Base-by-base conservation (phyloP, 257 asterid species). In the Scutellaria minor region DNA sequence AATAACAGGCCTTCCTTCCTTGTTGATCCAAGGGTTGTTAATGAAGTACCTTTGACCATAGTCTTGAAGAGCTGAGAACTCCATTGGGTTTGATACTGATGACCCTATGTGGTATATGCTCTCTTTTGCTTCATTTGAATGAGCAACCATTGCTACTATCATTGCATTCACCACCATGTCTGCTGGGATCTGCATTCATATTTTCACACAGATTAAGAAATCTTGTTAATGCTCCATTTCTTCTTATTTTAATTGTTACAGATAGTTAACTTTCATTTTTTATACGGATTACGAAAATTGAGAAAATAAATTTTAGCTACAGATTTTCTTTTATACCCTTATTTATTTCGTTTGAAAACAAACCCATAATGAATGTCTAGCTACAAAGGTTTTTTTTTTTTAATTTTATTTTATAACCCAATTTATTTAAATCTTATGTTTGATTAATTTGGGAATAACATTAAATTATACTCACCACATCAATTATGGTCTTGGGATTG, bases 111-210 rank as follows among this genome's bases (percentile, higher is more conserved):
- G 97, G 80, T 91, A 94, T 45, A 94, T 88, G 64, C 53, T 83
- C 71, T 77, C 82, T 2, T 51, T 53, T 0, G 79, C 70, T 48
- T 85, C 81, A 66, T 84, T 78, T 31, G 92, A 85, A 71, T 85
- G 83, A 5, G 85, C 96, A 12, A 15, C 84, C 84, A 85, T 89
- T 9, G 96, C 88, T n/a, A 70, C 94, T 0, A 91, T 86, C 95
- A 88, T 93, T 9, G 93, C 86, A 48, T 93, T 91, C 83, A 93
- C 96, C 83, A 93, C 98, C 98, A 93, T 93, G 37, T 93, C 98
- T 1, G 95, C 97, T 5, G 97, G 98, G 40, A 93, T 89, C 98
- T 91, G 89, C 77, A 67, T 61, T 35, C 5, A 35, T 6, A 56
- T 31, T 31, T 31, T 27, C 35, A 27, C 35, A 27, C 35, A 27